Percentiles rank a stretch among this genome's conserved stretches.
These are phyloP conservation scores for Chlorencoelia australis DNA, from an alignment of 2,329 filamentous ascomycete genomes.

Conservation along the genomic window DNA sequence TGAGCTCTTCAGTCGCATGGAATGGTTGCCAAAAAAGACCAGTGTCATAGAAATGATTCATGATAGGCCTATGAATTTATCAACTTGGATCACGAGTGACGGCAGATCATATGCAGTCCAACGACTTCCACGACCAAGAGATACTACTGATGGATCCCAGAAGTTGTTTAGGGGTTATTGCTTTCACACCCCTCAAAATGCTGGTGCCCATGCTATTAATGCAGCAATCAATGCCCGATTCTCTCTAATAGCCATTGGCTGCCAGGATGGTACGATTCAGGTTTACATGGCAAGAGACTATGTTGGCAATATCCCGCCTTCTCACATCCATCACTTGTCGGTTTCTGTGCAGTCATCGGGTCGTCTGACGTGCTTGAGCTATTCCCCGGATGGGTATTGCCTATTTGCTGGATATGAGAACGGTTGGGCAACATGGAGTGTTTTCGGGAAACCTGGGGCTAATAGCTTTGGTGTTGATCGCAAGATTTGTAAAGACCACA, in stretches of 20 bases:
- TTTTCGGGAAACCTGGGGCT: constrained; percentile 84
- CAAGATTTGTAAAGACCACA: constrained; percentile 52
- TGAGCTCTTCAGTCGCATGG: constrained; percentile 78
- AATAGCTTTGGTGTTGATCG: constrained; percentile 70
- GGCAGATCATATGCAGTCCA: constrained; percentile 89
- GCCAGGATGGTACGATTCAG: constrained; percentile 64
- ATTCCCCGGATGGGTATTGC: constrained; percentile 94
- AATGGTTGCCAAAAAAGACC: constrained; percentile 71
- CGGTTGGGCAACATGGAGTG: constrained; percentile 95
- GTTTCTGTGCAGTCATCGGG: constrained; percentile 61
- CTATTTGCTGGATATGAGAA: constrained; percentile 87
- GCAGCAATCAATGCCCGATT: constrained; percentile 90
- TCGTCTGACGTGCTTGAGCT: constrained; percentile 61
- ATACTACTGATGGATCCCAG: constrained; percentile 35
- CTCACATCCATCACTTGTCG: constrained; percentile 64
- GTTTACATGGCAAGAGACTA: constrained; percentile 95
- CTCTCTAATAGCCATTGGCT: constrained; percentile 83
- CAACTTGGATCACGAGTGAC: constrained; percentile 83
- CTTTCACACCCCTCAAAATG: constrained; percentile 64
- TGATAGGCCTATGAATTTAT: constrained; percentile 91
- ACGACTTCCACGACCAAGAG: constrained; percentile 40
- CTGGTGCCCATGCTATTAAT: constrained; percentile 53
- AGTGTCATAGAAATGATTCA: constrained; percentile 78
- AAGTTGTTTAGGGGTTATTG: constrained; percentile 79
- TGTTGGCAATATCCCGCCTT: constrained; percentile 79